These are phyloP conservation scores for Helenozyma baotianmanensis DNA, from an alignment of 805 yeast species.

Conservation along the genomic window DNA sequence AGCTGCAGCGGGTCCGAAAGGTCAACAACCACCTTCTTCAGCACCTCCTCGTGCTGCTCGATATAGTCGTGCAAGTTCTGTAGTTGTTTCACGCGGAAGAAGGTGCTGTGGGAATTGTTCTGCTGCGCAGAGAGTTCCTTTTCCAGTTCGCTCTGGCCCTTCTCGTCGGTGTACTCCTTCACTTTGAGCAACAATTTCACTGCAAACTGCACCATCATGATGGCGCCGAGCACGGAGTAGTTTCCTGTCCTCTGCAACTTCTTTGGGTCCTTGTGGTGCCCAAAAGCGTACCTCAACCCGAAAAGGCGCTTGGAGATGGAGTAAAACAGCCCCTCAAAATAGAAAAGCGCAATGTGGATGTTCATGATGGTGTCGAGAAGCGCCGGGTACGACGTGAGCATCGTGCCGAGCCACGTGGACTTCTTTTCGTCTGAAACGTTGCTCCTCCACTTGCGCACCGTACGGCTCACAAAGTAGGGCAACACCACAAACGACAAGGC, in stretches of 20 bases:
- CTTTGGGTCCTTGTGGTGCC: slow-evolving; percentile 49
- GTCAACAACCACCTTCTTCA: slow-evolving; percentile 32
- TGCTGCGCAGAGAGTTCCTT: not conserved
- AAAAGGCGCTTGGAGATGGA: slow-evolving; percentile 69
- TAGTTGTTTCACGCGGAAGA: slow-evolving; percentile 10
- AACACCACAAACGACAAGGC: slow-evolving; percentile 55
- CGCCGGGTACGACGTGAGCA: slow-evolving; percentile 39
- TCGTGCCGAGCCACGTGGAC: slow-evolving; percentile 14
- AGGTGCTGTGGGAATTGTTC: not conserved
- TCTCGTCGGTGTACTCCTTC: slow-evolving; percentile 15
- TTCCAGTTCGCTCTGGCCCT: not conserved
- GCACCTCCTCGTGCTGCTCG: slow-evolving; percentile 2
- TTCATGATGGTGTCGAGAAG: slow-evolving; percentile 54
- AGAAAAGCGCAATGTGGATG: slow-evolving; percentile 75
- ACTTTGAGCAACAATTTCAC: slow-evolving; percentile 39
- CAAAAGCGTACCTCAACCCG: slow-evolving; percentile 76
- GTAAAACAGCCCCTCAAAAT: slow-evolving; percentile 79
- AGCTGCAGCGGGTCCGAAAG: slow-evolving; percentile 53
- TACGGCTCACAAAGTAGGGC: slow-evolving; percentile 49
- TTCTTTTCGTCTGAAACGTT: slow-evolving; percentile 14
- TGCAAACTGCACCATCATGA: slow-evolving; percentile 50
- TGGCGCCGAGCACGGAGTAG: slow-evolving; percentile 70
- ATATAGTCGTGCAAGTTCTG: slow-evolving; percentile 5
- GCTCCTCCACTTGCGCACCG: slow-evolving; percentile 21
- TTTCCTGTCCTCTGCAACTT: slow-evolving; percentile 46